Base-by-base conservation (phyloP, 805 yeast species). In the Saturnispora sekii region DNA sequence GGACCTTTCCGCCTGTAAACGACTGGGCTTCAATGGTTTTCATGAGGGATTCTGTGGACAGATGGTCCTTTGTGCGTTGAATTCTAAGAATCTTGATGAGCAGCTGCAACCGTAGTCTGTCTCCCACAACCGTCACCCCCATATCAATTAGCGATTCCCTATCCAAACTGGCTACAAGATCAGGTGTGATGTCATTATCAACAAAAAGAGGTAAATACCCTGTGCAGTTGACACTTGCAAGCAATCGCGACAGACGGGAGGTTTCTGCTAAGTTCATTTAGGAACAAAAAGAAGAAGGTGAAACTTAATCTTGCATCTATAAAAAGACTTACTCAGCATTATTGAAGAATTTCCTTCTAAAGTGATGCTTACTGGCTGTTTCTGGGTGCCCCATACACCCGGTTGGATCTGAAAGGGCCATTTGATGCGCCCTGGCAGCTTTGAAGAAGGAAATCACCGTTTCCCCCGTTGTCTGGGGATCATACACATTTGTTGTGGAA, bases 121-220 rank as follows among this genome's bases (percentile, higher is more conserved):
- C 97, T 1, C 97, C 97, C 12, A 90, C 75, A 51, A 77, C 81
- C n/a, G 54, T 50, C 10, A 90, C 62, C 0, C 96, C 95, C 10
- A 93, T 58, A 46, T 82, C 93, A 40, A 72, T 74, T 45, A 90
- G 69, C 1, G 87, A 75, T 6, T 64, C 68, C 36, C 73, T 68
- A 54, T 85, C 95, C 37, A 80, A 63, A 48, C 77, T 81, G 4
- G 76, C 65, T 7, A 82, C 52, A 6, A 81, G 62, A 43, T 78
- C 84, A 17, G 68, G 65, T 0, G 78, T 70, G 50, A 82, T 72
- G 18, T 74, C 81, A 56, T 79, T 68, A 14, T 73, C 73, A 17
- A 52, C 54, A 48, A 63, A 57, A 4, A 41, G 31, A 2, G 53
- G 54, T 2, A 60, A 34, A 41, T 62, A 63, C 1, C 48, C 48